These are phyloP conservation scores for Boletus vermiculosoides DNA, from an alignment of 768 basidiomycete species.

Conservation along the genomic window DNA sequence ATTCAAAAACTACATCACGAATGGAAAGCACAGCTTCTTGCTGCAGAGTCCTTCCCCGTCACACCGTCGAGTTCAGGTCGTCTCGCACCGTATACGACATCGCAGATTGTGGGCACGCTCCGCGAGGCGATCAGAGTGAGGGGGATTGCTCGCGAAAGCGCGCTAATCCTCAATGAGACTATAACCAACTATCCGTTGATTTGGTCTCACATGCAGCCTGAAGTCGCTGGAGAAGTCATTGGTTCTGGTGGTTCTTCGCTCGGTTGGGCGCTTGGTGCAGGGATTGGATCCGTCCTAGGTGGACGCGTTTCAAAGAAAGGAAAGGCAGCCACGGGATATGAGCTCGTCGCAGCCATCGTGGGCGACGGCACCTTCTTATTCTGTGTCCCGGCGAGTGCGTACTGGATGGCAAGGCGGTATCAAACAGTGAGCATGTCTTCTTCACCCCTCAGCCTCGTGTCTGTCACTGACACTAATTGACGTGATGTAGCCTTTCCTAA, in stretches of 20 bases:
- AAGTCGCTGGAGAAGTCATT: slow-evolving; percentile 48
- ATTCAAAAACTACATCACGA: slow-evolving; percentile 24
- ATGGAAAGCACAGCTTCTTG: slow-evolving; percentile 28
- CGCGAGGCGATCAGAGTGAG: slow-evolving; percentile 38
- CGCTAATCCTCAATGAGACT: slow-evolving; percentile 60
- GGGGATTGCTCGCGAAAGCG: slow-evolving; percentile 37
- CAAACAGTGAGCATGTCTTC: slow-evolving; percentile 46
- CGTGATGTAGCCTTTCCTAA: slow-evolving; percentile 58
- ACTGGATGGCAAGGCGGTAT: slow-evolving; percentile 73
- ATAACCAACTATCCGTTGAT: slow-evolving; percentile 54
- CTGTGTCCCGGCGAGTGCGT: slow-evolving; percentile 61
- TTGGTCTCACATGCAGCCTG: slow-evolving; percentile 59
- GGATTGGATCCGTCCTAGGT: slow-evolving; percentile 57
- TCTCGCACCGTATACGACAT: slow-evolving; percentile 34
- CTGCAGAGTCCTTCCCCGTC: slow-evolving; percentile 32
- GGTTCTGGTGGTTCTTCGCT: slow-evolving; percentile 63
- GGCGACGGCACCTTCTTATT: slow-evolving; percentile 74
- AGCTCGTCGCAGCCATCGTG: slow-evolving; percentile 58
- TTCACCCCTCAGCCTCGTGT: not conserved
- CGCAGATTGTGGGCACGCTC: slow-evolving; percentile 50
- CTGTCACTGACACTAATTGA: not conserved
- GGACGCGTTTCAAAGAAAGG: slow-evolving; percentile 26
- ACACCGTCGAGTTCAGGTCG: slow-evolving; percentile 17
- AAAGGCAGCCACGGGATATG: slow-evolving; percentile 34
- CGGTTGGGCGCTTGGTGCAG: slow-evolving; percentile 67